Evolutionary conservation across 2,329 filamentous ascomycete species (phyloP).

Genomic region (Exophiala calicioides): DNA sequence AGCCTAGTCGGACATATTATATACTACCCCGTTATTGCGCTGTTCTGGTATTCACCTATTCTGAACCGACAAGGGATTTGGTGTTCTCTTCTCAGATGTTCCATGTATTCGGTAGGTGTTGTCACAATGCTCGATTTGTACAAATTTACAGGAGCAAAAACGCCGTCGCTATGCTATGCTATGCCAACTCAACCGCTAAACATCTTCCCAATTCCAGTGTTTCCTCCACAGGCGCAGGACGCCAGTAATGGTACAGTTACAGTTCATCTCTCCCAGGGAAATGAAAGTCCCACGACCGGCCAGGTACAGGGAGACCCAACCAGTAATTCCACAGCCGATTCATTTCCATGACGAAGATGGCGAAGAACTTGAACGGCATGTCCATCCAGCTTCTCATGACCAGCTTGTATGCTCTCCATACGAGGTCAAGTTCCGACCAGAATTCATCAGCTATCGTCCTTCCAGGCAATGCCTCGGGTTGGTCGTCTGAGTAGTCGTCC

Average conservation of each 20-base stretch:
- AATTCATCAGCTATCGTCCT: constrained; percentile 59
- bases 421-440: constrained; percentile 62
- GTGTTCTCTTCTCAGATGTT: too few relatives aligned
- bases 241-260: constrained; percentile 31
- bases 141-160: too few relatives aligned
- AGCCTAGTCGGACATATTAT: too few relatives aligned
- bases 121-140: too few relatives aligned
- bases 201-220: background rate
- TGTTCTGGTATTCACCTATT: background rate
- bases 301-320: constrained; percentile 61
- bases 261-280: constrained; percentile 49
- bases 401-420: constrained; percentile 64
- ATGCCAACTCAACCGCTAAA: background rate
- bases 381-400: constrained; percentile 70
- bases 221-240: too few relatives aligned
- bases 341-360: constrained; percentile 57
- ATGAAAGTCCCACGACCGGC: constrained; percentile 57
- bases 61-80: too few relatives aligned
- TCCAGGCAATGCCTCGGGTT: constrained; percentile 28
- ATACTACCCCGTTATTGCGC: too few relatives aligned
- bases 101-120: too few relatives aligned
- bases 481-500: constrained; percentile 39
- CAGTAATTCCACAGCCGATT: constrained; percentile 62
- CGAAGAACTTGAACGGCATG: constrained; percentile 67
- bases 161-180: constrained; percentile 22